Percentiles rank a stretch among this genome's conserved stretches.
Conservation (phyloP, 805 yeast genomes). For the Jamesozyma piceae region DNA sequence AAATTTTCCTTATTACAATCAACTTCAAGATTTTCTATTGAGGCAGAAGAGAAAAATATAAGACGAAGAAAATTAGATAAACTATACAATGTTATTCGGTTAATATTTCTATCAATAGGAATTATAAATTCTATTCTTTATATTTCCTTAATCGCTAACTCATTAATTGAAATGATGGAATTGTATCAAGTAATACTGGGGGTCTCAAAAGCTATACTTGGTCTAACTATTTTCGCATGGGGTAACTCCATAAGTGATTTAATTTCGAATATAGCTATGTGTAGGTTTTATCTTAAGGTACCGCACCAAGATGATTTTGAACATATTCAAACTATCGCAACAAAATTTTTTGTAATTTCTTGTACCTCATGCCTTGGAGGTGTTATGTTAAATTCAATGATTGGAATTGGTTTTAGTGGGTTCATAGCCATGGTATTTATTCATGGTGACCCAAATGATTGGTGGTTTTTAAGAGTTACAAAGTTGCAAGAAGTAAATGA, state of each 20-base stretch:
- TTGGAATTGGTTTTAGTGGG: conserved; percentile 79
- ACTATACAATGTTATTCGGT: conserved; percentile 10
- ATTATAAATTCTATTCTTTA: conserved; percentile 27
- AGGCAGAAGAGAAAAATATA: conserved; percentile 7
- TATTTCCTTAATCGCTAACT: conserved; percentile 29
- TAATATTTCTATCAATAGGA: conserved; percentile 17
- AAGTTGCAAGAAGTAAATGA: conserved; percentile 10
- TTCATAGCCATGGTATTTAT: conserved; percentile 33
- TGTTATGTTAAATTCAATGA: conserved; percentile 66
- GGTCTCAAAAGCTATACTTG: conserved; percentile 75
- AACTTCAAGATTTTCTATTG: conserved; percentile 4
- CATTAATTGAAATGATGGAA: conserved; percentile 29
- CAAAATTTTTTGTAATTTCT: conserved; percentile 83
- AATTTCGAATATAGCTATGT: conserved; percentile 75
- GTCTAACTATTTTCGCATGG: conserved; percentile 84
- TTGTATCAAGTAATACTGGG: conserved; percentile 26
- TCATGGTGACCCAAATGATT: conserved; percentile 9
- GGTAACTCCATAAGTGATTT: conserved; percentile 93
- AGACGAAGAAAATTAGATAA: conserved; percentile 14
- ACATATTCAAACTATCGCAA: conserved; percentile 15
- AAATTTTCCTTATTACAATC: conserved; percentile 18
- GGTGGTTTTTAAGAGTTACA: conserved; percentile 22
- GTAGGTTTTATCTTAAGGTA: conserved; percentile 38
- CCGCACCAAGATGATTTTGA: conserved; percentile 15
- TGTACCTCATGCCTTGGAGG: conserved; percentile 92